phyloP scores from a whole-genome alignment of 805 yeast genomes.

The Candida insectalens region DNA sequence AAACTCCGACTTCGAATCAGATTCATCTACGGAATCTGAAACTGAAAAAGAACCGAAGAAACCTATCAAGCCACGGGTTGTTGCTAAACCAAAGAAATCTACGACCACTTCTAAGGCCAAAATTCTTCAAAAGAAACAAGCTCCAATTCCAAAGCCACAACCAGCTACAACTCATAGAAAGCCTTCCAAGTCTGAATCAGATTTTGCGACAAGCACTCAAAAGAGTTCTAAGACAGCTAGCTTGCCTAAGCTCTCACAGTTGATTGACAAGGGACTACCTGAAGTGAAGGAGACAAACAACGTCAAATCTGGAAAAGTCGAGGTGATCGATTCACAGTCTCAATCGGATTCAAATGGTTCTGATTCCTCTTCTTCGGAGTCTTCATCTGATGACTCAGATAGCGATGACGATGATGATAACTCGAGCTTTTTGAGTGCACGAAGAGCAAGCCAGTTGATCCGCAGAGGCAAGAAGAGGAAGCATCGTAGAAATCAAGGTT shows the following conservation, averaged over 20 bases:
- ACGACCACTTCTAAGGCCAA: background rate
- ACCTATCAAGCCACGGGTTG: background rate
- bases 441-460: constrained; percentile 32
- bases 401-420: constrained; percentile 11
- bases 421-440: constrained; percentile 31
- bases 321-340: constrained; percentile 14
- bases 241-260: constrained; percentile 43
- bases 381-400: no score
- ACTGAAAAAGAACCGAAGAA: background rate
- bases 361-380: no score
- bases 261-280: constrained; percentile 59
- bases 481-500: constrained; percentile 31
- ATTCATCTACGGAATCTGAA: no score
- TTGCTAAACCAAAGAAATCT: background rate
- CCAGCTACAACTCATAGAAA: background rate
- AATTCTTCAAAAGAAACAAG: background rate
- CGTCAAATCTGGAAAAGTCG: constrained; percentile 3
- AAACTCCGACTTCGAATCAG: no score
- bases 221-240: constrained; percentile 9
- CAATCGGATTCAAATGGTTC: constrained; percentile 7
- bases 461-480: constrained; percentile 17
- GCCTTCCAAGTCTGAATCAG: background rate
- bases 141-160: background rate
- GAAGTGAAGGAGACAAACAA: constrained; percentile 47
- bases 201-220: background rate